These are phyloP conservation scores for Elaeagnus macrophylla DNA, from an alignment of 306 rosid species.

Conservation along the genomic window DNA sequence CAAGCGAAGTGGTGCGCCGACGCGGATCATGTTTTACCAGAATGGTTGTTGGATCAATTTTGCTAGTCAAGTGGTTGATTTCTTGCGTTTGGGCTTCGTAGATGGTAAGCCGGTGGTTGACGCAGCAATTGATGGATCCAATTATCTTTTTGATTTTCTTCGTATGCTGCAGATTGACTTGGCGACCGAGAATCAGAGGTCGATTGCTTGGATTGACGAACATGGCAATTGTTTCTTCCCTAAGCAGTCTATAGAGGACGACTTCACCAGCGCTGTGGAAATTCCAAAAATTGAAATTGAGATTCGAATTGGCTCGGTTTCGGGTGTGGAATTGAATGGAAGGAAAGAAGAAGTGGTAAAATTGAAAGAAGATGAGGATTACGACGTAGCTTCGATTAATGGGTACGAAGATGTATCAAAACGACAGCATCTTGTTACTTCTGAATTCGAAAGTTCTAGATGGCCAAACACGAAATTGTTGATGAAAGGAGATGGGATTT, in stretches of 20 bases:
- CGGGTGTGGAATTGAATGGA: slow-evolving; percentile 22
- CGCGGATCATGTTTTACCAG: slow-evolving; percentile 42
- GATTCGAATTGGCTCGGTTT: slow-evolving; percentile 11
- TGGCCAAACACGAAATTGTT: slow-evolving; percentile 34
- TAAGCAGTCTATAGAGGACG: slow-evolving; percentile 26
- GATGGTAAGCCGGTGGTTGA: slow-evolving; percentile 28
- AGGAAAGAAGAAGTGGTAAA: slow-evolving; percentile 14
- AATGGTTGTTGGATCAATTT: slow-evolving; percentile 39
- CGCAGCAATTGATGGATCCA: slow-evolving; percentile 28
- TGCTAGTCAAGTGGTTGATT: slow-evolving; percentile 17
- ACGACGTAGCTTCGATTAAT: slow-evolving; percentile 34
- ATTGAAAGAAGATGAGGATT: slow-evolving; percentile 14
- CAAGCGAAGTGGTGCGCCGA: slow-evolving; percentile 30
- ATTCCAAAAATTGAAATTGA: slow-evolving; percentile 24
- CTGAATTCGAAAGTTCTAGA: slow-evolving; percentile 5
- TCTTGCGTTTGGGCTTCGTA: slow-evolving; percentile 24
- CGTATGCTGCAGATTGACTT: slow-evolving; percentile 49
- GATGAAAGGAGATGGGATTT: slow-evolving; percentile 21
- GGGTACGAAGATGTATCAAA: slow-evolving; percentile 13
- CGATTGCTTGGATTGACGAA: slow-evolving; percentile 58
- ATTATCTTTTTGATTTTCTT: slow-evolving; percentile 33
- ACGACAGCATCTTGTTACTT: slow-evolving; percentile 18
- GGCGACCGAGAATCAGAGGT: slow-evolving; percentile 30
- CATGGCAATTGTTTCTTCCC: slow-evolving; percentile 44
- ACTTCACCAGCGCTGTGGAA: slow-evolving; percentile 10